Base-by-base conservation (phyloP, 163 green algal genomes). In the Scenedesmus sp. region DNA sequence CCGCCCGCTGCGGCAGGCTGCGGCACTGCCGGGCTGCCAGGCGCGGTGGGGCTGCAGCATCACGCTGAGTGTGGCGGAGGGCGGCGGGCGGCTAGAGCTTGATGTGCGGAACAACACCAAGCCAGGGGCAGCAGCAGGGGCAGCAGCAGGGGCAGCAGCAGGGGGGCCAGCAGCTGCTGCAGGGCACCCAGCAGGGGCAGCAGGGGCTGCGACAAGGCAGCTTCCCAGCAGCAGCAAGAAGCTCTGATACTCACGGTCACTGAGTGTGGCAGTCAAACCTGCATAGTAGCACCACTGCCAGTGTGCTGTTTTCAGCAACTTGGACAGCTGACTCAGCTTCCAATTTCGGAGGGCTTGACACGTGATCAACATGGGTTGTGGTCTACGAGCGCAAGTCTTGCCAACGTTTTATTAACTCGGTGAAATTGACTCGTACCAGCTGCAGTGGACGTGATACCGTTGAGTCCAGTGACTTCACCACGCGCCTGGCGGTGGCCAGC, bases 1-100 rank as follows among this genome's bases (percentile, higher is more conserved):
- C 1, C 70, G 89, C 2, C 82, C 59, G 3, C n/a, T 92, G 20
- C 82, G 89, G 34, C 59, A 77, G 18, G 89, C 89, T 82, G 54
- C 82, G 26, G 60, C 59, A 12, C 60, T 84, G 88, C 88, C 88
- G 5, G 79, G 60, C 18, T 88, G 79, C 46, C 18, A 55, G 4
- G 20, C 79, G 4, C 54, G 76, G 9, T 26, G 9, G 15, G 87
- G 87, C 23, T 91, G 87, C 76, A 91, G 10, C 52, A 4, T 91
- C 23, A 16, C 70, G 57, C 60, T 91, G 57, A 20, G 20, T 6
- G 74, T 87, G 46, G 2, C 8, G 52, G 15, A 74, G 20, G 55
- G 13, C 13, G 23, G 20, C 23, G 46, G 34, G 18, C 26, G 20
- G 84, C 73, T 91, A 8, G 3, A 62, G 66, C 4, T 91, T 18